These are phyloP conservation scores for Buddleja alternifolia DNA, from an alignment of 257 asterid genomes.

Conservation along the genomic window DNA sequence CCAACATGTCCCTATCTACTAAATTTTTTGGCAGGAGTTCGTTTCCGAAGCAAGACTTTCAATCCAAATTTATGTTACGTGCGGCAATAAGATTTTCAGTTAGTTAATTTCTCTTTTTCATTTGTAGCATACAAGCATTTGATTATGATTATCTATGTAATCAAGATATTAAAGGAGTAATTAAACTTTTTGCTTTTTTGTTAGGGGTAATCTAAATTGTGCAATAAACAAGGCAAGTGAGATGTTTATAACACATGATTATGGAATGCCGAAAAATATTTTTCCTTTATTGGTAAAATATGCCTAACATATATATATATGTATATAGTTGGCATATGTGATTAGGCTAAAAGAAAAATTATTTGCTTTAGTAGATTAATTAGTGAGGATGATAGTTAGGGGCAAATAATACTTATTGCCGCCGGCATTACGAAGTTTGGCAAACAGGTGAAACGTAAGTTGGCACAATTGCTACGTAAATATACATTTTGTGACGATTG, in stretches of 20 bases:
- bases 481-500: slow-evolving; percentile 14
- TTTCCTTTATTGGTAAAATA: background rate
- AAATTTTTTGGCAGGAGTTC: slow-evolving; percentile 43
- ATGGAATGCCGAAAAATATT: too few species aligned
- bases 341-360: background rate
- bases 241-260: too few species aligned
- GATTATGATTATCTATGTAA: too few species aligned
- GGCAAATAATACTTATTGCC: slow-evolving; percentile 28
- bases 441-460: slow-evolving; percentile 18
- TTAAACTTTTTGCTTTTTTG: too few species aligned
- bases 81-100: too few species aligned
- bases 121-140: too few species aligned
- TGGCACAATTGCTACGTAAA: background rate
- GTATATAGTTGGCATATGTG: background rate
- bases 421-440: slow-evolving; percentile 35
- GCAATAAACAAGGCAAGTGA: too few species aligned
- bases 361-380: background rate
- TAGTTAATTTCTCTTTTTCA: too few species aligned
- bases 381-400: background rate
- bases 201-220: too few species aligned
- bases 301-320: background rate
- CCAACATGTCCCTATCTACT: too few species aligned
- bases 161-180: too few species aligned
- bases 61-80: slow-evolving; percentile 11
- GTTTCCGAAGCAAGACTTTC: slow-evolving; percentile 25